phyloP scores from a whole-genome alignment of 169 alveolate species.

The Plasmodium gallinaceum region DNA sequence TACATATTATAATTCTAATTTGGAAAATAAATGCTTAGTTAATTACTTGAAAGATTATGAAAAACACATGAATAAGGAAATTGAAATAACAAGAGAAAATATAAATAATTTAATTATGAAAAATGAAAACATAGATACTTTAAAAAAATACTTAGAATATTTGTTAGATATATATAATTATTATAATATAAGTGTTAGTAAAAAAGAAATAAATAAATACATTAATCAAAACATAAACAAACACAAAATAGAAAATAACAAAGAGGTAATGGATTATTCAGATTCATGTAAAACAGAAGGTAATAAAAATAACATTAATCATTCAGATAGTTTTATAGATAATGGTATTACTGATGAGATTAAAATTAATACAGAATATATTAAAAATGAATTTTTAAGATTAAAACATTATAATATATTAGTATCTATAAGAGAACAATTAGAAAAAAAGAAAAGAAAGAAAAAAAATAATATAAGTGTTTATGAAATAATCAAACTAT shows the following conservation, averaged over 20 bases:
- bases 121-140: conserved; percentile 16
- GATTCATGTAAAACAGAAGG: neutral
- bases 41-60: conserved; percentile 30
- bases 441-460: conserved; percentile 20
- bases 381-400: conserved; percentile 29
- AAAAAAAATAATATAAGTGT: conserved; percentile 8
- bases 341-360: neutral
- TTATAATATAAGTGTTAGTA: conserved; percentile 11
- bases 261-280: neutral
- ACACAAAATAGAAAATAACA: neutral
- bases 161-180: conserved; percentile 37
- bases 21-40: neutral
- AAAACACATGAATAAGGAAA: conserved; percentile 38
- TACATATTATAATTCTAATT: conserved; percentile 3
- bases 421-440: conserved; percentile 5
- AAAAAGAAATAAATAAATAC: conserved; percentile 1
- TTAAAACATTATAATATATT: conserved; percentile 60
- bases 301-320: neutral
- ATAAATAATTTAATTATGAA: conserved; percentile 34
- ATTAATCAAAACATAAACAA: neutral
- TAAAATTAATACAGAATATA: conserved; percentile 29
- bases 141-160: conserved; percentile 30
- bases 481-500: conserved; percentile 16
- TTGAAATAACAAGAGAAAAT: conserved; percentile 22
- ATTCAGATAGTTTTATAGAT: conserved; percentile 11